These are phyloP conservation scores for Biscogniauxia sp. DNA, from an alignment of 2,329 filamentous ascomycete genomes.

Conservation along the genomic window DNA sequence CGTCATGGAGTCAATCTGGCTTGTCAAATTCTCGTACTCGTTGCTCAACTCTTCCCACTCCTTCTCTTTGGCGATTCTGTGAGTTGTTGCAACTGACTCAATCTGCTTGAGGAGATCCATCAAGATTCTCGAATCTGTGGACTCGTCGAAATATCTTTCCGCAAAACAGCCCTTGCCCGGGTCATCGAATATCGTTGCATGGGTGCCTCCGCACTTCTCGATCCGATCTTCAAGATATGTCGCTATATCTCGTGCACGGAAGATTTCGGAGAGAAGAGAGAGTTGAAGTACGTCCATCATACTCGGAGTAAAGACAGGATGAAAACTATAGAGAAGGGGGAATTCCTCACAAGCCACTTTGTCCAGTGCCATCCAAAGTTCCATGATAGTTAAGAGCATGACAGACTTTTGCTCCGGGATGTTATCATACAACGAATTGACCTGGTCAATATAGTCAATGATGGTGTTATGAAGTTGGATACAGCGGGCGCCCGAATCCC, in stretches of 20 bases:
- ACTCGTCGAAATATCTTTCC: conserved; percentile 43
- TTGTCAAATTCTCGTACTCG: conserved; percentile 33
- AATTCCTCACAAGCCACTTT: conserved; percentile 37
- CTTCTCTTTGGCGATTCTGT: conserved; percentile 23
- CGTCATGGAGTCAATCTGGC: conserved; percentile 27
- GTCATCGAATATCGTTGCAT: conserved; percentile 47
- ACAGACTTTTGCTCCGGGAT: conserved; percentile 49
- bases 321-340: conserved; percentile 49
- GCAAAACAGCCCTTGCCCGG: conserved; percentile 45
- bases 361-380: conserved; percentile 58
- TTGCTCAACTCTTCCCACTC: conserved; percentile 34
- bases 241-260: conserved; percentile 47
- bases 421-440: conserved; percentile 36
- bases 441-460: conserved; percentile 33
- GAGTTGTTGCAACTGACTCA: conserved; percentile 15
- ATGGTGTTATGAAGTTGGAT: conserved; percentile 33
- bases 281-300: conserved; percentile 55
- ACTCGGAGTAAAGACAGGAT: conserved; percentile 47
- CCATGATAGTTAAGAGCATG: conserved; percentile 52
- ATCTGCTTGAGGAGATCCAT: conserved; percentile 21
- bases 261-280: conserved; percentile 44
- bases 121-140: conserved; percentile 22
- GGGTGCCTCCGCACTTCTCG: conserved; percentile 11
- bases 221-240: conserved; percentile 43
- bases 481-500: conserved; percentile 5